Evolutionary conservation across 495 filamentous ascomycete genomes (phyloP).

Genomic region (Paragyromitra xinjiangensis): DNA sequence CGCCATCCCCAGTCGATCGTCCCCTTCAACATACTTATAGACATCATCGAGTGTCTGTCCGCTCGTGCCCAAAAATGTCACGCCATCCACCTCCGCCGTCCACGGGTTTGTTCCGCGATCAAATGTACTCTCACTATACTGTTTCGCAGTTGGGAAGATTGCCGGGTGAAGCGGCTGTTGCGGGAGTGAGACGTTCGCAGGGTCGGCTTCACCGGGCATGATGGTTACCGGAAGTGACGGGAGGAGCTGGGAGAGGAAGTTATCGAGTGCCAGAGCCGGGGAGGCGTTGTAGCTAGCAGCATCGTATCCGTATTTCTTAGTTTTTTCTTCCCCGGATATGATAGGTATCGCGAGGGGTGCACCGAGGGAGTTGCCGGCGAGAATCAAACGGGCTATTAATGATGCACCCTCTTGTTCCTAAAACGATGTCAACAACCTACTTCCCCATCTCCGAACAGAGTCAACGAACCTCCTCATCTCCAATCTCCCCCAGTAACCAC

Average conservation of each 20-base stretch:
- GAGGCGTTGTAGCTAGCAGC: slow-evolving; percentile 82
- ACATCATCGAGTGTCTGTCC: slow-evolving; percentile 96
- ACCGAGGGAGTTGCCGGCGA: slow-evolving; percentile 88
- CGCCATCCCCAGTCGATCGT: slow-evolving; percentile 83
- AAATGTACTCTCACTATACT: slow-evolving; percentile 72
- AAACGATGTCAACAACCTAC: background rate
- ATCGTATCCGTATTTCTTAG: slow-evolving; percentile 95
- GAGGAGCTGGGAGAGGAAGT: slow-evolving; percentile 79
- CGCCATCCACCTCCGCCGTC: slow-evolving; percentile 87
- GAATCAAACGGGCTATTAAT: slow-evolving; percentile 82
- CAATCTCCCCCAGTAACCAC: slow-evolving; percentile 84
- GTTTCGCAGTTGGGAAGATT: slow-evolving; percentile 72
- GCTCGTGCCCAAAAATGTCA: slow-evolving; percentile 80
- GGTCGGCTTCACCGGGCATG: slow-evolving; percentile 77
- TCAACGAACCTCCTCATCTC: slow-evolving; percentile 62
- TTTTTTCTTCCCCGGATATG: slow-evolving; percentile 51
- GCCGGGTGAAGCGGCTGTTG: slow-evolving; percentile 78
- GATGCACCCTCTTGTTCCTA: slow-evolving; percentile 67
- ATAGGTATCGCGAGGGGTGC: slow-evolving; percentile 62
- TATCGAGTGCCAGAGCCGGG: slow-evolving; percentile 83
- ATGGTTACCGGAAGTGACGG: slow-evolving; percentile 83
- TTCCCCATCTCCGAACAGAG: background rate
- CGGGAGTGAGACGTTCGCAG: slow-evolving; percentile 70
- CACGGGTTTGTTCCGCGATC: slow-evolving; percentile 93
- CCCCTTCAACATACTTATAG: slow-evolving; percentile 82